Conservation (phyloP, 2,329 filamentous ascomycete genomes). For the Sclerotiophoma versabilis region DNA sequence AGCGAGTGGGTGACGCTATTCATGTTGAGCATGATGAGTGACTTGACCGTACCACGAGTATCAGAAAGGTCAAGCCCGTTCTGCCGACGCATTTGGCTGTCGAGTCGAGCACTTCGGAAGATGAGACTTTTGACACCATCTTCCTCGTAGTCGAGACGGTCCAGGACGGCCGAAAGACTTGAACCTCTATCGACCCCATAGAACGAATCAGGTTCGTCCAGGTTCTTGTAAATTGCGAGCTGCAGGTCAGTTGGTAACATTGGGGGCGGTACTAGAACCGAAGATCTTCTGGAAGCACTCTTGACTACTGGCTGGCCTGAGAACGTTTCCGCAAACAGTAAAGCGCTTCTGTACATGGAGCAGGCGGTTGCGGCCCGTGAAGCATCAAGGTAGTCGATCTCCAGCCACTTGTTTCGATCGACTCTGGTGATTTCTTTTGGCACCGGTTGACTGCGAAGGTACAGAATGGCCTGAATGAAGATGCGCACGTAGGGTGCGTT, state of each 20-base stretch:
- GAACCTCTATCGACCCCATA: slow-evolving; percentile 86
- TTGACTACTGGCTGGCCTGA: slow-evolving; percentile 59
- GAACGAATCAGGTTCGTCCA: slow-evolving; percentile 95
- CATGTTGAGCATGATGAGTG: slow-evolving; percentile 80
- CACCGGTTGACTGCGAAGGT: slow-evolving; percentile 80
- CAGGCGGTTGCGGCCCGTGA: slow-evolving; percentile 77
- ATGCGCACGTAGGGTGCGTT: slow-evolving; percentile 72
- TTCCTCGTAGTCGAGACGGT: slow-evolving; percentile 86
- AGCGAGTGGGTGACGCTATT: slow-evolving; percentile 85
- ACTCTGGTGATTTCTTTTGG: slow-evolving; percentile 79
- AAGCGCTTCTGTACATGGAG: slow-evolving; percentile 84
- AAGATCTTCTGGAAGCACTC: slow-evolving; percentile 69
- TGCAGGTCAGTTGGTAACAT: slow-evolving; percentile 70
- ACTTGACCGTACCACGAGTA: slow-evolving; percentile 74
- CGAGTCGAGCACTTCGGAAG: slow-evolving; percentile 89
- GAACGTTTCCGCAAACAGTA: slow-evolving; percentile 81
- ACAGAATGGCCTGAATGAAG: slow-evolving; percentile 80
- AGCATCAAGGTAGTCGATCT: slow-evolving; percentile 76
- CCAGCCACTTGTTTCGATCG: slow-evolving; percentile 83
- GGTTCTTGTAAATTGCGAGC: slow-evolving; percentile 83
- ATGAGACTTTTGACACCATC: slow-evolving; percentile 86
- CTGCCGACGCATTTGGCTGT: slow-evolving; percentile 76
- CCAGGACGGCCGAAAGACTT: slow-evolving; percentile 77
- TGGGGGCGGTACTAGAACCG: slow-evolving; percentile 56
- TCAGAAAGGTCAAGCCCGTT: slow-evolving; percentile 66